A percentile compares a stretch with the other conserved stretches of the same genome.
Conservation (phyloP, 257 asterid species). For the Solanum raphanifolium region DNA sequence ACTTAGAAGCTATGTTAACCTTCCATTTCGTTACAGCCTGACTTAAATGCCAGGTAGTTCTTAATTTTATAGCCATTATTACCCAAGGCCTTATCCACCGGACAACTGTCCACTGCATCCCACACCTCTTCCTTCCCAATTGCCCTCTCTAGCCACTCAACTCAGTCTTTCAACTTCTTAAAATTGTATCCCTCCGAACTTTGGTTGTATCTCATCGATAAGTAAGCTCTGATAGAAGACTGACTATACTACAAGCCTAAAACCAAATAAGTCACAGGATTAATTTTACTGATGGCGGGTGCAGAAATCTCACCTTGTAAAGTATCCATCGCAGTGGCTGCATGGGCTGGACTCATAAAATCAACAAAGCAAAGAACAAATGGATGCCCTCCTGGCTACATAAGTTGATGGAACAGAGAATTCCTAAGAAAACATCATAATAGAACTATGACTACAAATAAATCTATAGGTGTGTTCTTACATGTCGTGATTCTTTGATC, state of each 20-base stretch:
- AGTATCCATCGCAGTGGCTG: conserved; percentile 77
- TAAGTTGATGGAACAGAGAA: neutral
- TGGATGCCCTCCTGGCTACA: conserved; percentile 68
- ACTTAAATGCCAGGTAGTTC: neutral
- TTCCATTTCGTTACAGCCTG: neutral
- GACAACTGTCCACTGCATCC: neutral
- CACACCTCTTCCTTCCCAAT: neutral
- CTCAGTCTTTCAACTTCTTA: neutral
- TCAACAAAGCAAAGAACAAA: conserved; percentile 78
- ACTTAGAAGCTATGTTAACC: neutral
- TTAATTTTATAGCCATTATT: neutral
- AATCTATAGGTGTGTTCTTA: conserved; percentile 18
- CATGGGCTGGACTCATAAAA: conserved; percentile 70
- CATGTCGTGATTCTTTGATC: conserved; percentile 65
- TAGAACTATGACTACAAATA: neutral
- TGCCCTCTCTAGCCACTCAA: neutral
- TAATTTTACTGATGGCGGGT: neutral
- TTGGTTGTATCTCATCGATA: neutral
- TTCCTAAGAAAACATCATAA: neutral
- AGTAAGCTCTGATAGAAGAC: neutral
- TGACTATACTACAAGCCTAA: neutral
- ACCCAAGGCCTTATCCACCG: neutral
- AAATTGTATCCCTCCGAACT: neutral
- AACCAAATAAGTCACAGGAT: neutral
- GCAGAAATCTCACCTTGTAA: conserved; percentile 42